These are phyloP conservation scores for Wickerhamomyces kurtzmanii DNA, from an alignment of 805 yeast species.

Conservation along the genomic window DNA sequence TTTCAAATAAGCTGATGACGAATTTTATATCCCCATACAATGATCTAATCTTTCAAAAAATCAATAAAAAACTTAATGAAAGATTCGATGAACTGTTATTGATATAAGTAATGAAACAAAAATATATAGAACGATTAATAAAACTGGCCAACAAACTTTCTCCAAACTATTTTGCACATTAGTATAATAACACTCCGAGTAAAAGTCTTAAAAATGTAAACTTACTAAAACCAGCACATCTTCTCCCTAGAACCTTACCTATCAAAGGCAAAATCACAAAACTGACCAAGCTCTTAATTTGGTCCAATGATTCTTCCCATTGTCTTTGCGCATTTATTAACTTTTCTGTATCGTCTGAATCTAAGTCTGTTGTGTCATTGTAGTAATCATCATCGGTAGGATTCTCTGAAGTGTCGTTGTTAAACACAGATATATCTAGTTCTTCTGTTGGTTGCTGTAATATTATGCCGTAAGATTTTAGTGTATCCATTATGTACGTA, in stretches of 20 bases:
- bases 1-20: too few relatives aligned
- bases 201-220: neutral
- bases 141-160: conserved; percentile 11
- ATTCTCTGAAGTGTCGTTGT: too few relatives aligned
- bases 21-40: neutral
- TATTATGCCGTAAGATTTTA: too few relatives aligned
- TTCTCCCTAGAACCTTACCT: conserved; percentile 60
- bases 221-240: conserved; percentile 30
- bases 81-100: conserved; percentile 3
- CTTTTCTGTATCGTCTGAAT: conserved; percentile 14
- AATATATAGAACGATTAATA: conserved; percentile 3
- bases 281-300: conserved; percentile 45
- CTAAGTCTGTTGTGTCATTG: conserved; percentile 10
- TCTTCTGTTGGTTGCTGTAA: too few relatives aligned
- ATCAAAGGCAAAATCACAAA: conserved; percentile 55
- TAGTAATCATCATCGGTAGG: conserved; percentile 2
- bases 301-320: conserved; percentile 63
- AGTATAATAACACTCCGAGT: conserved; percentile 1
- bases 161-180: conserved; percentile 9
- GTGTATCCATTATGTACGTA: too few relatives aligned
- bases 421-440: too few relatives aligned
- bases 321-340: conserved; percentile 48
- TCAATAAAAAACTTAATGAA: conserved; percentile 1
- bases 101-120: neutral
- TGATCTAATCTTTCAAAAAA: neutral